These are phyloP conservation scores for Zalaria obscura DNA, from an alignment of 2,329 filamentous ascomycete genomes.

Conservation along the genomic window DNA sequence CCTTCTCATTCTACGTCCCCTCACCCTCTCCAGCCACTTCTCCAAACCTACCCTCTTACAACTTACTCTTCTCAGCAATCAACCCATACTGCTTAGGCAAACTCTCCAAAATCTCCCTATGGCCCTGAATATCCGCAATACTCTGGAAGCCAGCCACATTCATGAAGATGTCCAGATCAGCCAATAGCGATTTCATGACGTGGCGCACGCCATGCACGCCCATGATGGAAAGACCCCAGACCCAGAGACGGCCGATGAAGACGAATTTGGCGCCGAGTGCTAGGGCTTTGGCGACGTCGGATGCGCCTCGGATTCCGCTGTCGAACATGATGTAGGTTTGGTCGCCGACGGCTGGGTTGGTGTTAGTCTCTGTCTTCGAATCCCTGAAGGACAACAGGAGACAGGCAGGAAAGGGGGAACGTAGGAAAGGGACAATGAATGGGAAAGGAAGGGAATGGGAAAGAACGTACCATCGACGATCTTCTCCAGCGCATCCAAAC, in stretches of 20 bases:
- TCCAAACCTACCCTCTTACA: conserved; percentile 3
- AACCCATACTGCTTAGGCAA: conserved; percentile 11
- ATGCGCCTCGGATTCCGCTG: conserved; percentile 41
- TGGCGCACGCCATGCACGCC: conserved; percentile 47
- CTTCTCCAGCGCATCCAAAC: conserved; percentile 44
- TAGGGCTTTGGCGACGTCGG: conserved; percentile 47
- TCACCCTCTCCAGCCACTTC: not conserved
- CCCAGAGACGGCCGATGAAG: conserved; percentile 45
- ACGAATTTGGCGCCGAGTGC: conserved; percentile 49
- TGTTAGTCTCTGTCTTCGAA: not conserved
- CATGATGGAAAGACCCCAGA: conserved; percentile 45
- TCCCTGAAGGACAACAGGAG: not conserved
- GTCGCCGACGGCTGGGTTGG: conserved; percentile 29
- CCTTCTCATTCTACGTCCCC: no score
- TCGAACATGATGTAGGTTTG: conserved; percentile 44
- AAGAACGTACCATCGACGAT: conserved; percentile 34
- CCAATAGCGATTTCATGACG: conserved; percentile 46
- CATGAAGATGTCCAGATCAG: conserved; percentile 49
- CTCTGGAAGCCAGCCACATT: conserved; percentile 42
- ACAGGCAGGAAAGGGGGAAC: no score
- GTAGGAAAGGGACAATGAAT: not conserved
- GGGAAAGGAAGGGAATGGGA: not conserved
- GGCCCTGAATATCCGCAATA: conserved; percentile 35
- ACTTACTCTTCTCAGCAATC: conserved; percentile 13
- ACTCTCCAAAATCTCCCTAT: conserved; percentile 17